Base-by-base conservation (phyloP, 495 filamentous ascomycete genomes). In the Penicillium robsamsonii region DNA sequence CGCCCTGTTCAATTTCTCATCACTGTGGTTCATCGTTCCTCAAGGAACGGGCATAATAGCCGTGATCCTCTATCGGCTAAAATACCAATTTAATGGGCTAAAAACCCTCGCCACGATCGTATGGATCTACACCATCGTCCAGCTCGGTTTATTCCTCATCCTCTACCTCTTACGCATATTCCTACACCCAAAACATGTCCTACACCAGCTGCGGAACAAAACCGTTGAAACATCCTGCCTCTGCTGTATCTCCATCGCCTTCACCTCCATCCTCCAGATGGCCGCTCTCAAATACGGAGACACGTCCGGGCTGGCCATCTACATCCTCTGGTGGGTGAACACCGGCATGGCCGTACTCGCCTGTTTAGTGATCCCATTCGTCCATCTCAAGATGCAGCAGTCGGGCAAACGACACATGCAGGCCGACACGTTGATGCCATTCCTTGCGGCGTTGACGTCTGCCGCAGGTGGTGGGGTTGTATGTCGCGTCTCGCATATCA, bases 1-100 rank as follows among this genome's bases (percentile, higher is more conserved):
- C 35, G 65, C 67, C 5, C 24, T 73, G 10, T 71, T 65, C 63
- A 57, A 67, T 29, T 71, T 68, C 59, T 60, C 63, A 9, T 63
- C 68, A 11, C 60, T 62, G 30, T 74, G 66, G 66, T 70, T 72
- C 49, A 58, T 73, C 4, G 45, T 72, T 24, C 67, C 70, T 0
- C 70, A 71, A 56, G 72, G 69, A 38, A 71, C 64, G 2, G 57
- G 64, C 25, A 64, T 71, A 50, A 57, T 67, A 17, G 48, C 60
- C 9, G 45, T 70, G 18, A 57, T 71, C 33, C 60, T 75, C 4
- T 53, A 64, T 48, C 60, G 62, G 30, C 60, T 73, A 3, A 53
- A 70, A 35, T 71, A 75, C 45, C 69, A 69, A 53, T 73, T 75
- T 50, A 48, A 45, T 2, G 70, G 63, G 7, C 57, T 72, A 0